phyloP scores from a whole-genome alignment of 2,329 filamentous ascomycete species.

The Phoma sp. region DNA sequence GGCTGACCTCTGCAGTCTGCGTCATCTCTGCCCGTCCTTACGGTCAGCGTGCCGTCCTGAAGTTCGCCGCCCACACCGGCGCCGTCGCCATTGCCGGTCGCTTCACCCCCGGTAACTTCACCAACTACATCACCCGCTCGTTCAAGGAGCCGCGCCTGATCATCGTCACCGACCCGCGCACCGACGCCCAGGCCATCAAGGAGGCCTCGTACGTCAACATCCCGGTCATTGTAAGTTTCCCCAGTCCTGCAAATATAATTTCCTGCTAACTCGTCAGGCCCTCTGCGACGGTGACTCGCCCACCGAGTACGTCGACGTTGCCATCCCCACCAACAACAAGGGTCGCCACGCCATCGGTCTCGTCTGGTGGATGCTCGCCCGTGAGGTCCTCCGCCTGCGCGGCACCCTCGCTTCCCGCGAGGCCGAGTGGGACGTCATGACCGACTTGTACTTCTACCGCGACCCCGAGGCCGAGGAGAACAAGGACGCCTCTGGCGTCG shows the following conservation, averaged over 20 bases:
- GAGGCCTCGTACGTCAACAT: conserved; percentile 99
- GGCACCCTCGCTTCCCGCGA: conserved; percentile 96
- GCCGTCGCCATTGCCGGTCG: conserved; percentile 97
- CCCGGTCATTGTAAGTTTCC: conserved; percentile 75
- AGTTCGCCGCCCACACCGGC: conserved; percentile 99
- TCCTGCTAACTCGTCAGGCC: conserved; percentile 57
- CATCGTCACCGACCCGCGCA: conserved; percentile 98
- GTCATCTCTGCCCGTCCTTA: conserved; percentile 99
- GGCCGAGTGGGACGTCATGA: conserved; percentile 98
- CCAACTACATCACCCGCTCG: conserved; percentile 99
- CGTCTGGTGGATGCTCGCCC: conserved; percentile 99
- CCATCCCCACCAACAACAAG: conserved; percentile 99
- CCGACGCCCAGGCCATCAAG: conserved; percentile 99
- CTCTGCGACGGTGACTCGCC: conserved; percentile 99
- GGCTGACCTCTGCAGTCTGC: conserved; percentile 52
- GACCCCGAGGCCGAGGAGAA: conserved; percentile 99
- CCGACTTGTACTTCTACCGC: conserved; percentile 99
- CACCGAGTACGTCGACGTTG: conserved; percentile 99
- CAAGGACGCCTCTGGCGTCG: conserved; percentile 82
- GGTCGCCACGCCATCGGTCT: conserved; percentile 98
- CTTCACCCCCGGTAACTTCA: conserved; percentile 99
- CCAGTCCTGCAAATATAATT: too few relatives aligned
- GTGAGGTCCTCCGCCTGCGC: conserved; percentile 98
- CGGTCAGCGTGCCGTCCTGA: conserved; percentile 98
- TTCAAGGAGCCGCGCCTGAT: conserved; percentile 99